phyloP scores from a whole-genome alignment of 352 stramenopile species.

The Pythium rishiriense region DNA sequence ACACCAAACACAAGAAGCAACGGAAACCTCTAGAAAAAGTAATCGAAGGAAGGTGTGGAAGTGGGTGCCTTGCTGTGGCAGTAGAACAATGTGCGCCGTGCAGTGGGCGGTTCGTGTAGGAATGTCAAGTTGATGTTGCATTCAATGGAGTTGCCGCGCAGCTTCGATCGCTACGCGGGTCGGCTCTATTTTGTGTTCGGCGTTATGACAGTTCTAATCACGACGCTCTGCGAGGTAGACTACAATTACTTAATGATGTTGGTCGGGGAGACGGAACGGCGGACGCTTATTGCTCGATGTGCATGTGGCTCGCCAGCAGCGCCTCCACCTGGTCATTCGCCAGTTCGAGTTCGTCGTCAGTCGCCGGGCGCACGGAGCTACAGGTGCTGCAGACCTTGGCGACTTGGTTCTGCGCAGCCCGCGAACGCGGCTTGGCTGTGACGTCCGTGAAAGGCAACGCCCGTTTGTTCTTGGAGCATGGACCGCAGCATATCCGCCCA shows the following conservation, averaged over 20 bases:
- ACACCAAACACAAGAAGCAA: neutral
- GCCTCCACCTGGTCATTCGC: conserved; percentile 35
- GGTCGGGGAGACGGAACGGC: neutral
- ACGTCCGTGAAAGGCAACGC: conserved; percentile 57
- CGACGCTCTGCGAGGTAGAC: conserved; percentile 1
- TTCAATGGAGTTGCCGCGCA: conserved; percentile 5
- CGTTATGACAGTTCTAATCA: conserved; percentile 9
- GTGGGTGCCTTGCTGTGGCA: neutral
- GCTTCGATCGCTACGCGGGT: conserved; percentile 20
- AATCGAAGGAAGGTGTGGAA: neutral
- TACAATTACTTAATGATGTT: conserved; percentile 7
- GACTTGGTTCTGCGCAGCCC: conserved; percentile 42
- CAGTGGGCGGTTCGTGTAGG: neutral
- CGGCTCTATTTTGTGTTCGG: conserved; percentile 7
- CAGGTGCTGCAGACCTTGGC: conserved; percentile 78
- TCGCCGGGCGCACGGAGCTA: conserved; percentile 56
- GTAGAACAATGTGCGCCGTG: conserved; percentile 1
- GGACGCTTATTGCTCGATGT: conserved; percentile 16
- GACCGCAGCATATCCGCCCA: conserved; percentile 77
- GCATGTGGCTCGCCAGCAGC: conserved; percentile 26
- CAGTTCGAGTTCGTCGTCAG: conserved; percentile 40
- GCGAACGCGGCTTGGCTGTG: conserved; percentile 36
- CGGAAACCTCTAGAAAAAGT: neutral
- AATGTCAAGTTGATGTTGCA: conserved; percentile 4
- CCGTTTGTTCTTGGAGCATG: conserved; percentile 80